Percentiles rank a stretch among this genome's conserved stretches.
phyloP scores from a whole-genome alignment of 805 yeast species.

The Starmerella powellii region DNA sequence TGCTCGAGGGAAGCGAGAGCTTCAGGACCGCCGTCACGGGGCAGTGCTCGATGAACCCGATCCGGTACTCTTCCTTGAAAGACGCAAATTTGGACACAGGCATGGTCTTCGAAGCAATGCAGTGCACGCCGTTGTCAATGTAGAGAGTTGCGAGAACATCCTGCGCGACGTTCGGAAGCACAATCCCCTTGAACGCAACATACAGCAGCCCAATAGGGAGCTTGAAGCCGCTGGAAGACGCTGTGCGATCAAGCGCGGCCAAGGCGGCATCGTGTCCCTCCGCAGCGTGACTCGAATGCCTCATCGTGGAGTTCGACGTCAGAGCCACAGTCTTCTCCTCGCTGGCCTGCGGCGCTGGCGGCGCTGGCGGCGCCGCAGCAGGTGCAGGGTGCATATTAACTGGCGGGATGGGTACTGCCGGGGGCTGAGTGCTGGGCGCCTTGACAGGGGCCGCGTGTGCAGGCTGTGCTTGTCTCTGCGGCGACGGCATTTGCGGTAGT shows the following conservation, averaged over 20 bases:
- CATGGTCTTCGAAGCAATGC: conserved; percentile 50
- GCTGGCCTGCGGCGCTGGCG: too few relatives aligned
- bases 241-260: neutral
- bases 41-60: conserved; percentile 42
- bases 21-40: conserved; percentile 50
- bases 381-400: too few relatives aligned
- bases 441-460: too few relatives aligned
- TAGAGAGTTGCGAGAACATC: conserved; percentile 37
- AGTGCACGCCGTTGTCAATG: conserved; percentile 72
- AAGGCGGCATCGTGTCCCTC: neutral
- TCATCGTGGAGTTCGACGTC: too few relatives aligned
- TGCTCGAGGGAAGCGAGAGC: conserved; percentile 35
- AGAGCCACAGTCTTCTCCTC: too few relatives aligned
- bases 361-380: too few relatives aligned
- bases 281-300: neutral
- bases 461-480: too few relatives aligned
- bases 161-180: neutral
- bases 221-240: neutral
- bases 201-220: neutral
- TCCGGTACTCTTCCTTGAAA: conserved; percentile 64
- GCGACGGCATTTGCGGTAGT: too few relatives aligned
- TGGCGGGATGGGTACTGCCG: too few relatives aligned
- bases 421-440: too few relatives aligned
- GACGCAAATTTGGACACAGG: conserved; percentile 27
- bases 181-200: neutral